Evolutionary conservation across 148 eudicot species (phyloP).

Genomic region (Silene conica): DNA sequence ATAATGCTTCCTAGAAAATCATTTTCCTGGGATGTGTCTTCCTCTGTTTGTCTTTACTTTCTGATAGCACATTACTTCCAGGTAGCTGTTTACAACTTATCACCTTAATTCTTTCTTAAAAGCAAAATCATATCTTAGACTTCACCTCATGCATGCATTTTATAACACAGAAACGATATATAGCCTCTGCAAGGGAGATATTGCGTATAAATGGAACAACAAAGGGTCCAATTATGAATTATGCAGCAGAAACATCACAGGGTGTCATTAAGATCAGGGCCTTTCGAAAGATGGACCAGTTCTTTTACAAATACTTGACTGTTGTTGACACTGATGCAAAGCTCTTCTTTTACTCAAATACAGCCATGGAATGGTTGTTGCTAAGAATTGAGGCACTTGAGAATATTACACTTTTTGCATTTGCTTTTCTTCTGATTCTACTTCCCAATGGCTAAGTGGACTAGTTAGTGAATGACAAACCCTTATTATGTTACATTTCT

Average conservation of each 20-base stretch:
- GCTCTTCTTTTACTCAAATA: slow-evolving; percentile 49
- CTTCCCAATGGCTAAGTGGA: slow-evolving; percentile 49
- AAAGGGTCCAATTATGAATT: slow-evolving; percentile 48
- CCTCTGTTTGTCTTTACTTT: too few relatives aligned
- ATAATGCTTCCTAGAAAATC: too few relatives aligned
- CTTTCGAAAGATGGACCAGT: slow-evolving; percentile 51
- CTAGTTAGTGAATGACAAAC: too few relatives aligned
- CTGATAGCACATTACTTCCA: slow-evolving; percentile 41
- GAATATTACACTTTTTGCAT: slow-evolving; percentile 52
- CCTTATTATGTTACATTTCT: too few relatives aligned
- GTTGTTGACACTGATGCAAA: slow-evolving; percentile 71
- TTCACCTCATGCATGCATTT: not conserved
- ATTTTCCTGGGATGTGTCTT: too few relatives aligned
- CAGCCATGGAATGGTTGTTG: slow-evolving; percentile 57
- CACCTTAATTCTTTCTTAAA: not conserved
- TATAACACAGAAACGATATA: slow-evolving; percentile 41
- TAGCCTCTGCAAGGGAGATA: slow-evolving; percentile 53
- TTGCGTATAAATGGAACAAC: slow-evolving; percentile 67
- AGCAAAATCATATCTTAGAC: not conserved
- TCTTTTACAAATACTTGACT: slow-evolving; percentile 38
- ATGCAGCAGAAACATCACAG: slow-evolving; percentile 50
- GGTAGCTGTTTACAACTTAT: slow-evolving; percentile 25
- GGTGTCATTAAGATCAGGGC: slow-evolving; percentile 62
- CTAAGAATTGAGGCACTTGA: slow-evolving; percentile 66
- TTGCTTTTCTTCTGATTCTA: slow-evolving; percentile 48